Evolutionary conservation across 257 asterid species (phyloP), one percentile per base, ranked within the genome.

Genomic region (Solanum gandarillasii): DNA sequence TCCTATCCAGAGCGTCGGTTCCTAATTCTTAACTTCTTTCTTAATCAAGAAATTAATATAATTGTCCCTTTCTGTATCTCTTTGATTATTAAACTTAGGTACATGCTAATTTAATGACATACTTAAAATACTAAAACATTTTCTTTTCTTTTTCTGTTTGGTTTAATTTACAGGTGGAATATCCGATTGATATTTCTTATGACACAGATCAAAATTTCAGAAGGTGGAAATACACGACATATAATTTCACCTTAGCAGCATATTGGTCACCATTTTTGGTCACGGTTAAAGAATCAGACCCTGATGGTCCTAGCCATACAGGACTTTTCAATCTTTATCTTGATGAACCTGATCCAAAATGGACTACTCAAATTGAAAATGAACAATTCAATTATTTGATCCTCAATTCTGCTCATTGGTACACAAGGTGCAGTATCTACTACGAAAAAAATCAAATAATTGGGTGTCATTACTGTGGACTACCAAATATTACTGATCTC

Each of bases 211-310:
- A 93, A 23, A 89, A 91, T 55, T 93, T 92, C 89, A 90, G 75
- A 73, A 91, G 91, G 4, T 93, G 95, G 95, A 91, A 90, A 62
- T 93, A 93, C 87, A 62, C 52, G 3, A 86, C 85, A 0, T 92
- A 91, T 91, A 93, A 93, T 72, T 93, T 93, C 88, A 93, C 94
- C 8, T 58, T 93, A 0, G 90, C 93, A 3, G 85, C 89, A 20
- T 93, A 84, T 36, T 90, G 93, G 94, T 83, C 94, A 27, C 94
- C 94, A 1, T 93, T 85, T 39, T 65, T 93, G 75, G 95, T 93
- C 9, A 92, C 76, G 21, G 32, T 86, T 25, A 55, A 87, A 34
- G 88, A 89, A 41, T 87, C 74, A 11, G 88, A 87, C 23, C 60
- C 90, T 0, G 89, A 91, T 27, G 91, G 91, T 25, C 92, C 91